These are phyloP conservation scores for Colletotrichum sp. DNA, from an alignment of 2,329 filamentous ascomycete genomes.

Conservation along the genomic window DNA sequence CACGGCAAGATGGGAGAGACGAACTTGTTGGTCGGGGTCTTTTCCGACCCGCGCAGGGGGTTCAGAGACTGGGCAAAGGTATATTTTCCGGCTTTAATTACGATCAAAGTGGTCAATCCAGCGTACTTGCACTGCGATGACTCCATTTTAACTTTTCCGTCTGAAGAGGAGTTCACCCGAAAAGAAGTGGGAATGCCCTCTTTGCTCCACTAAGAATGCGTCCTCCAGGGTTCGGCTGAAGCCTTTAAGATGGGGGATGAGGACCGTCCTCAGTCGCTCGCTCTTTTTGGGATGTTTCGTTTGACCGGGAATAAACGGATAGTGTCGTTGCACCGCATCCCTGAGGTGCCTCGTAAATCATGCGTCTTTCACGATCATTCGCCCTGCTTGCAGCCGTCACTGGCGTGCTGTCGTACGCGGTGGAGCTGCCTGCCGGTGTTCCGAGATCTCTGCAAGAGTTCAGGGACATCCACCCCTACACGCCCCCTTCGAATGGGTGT, in stretches of 20 bases:
- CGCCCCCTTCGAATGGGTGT: neutral
- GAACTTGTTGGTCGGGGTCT: neutral
- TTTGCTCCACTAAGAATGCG: neutral
- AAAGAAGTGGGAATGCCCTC: conserved; percentile 16
- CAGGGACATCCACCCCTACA: conserved; percentile 20
- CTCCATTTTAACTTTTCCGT: conserved; percentile 12
- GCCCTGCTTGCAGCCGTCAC: neutral
- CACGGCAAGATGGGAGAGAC: neutral
- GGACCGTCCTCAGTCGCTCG: neutral
- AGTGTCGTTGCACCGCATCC: conserved; percentile 8
- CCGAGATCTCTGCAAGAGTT: conserved; percentile 18
- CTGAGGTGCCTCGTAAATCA: neutral
- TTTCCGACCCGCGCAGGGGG: conserved; percentile 5
- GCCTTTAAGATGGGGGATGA: conserved; percentile 1
- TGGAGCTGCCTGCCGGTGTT: conserved; percentile 18
- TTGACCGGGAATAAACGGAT: neutral
- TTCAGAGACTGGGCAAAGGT: neutral
- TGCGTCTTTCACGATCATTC: conserved; percentile 1
- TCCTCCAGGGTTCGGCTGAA: neutral
- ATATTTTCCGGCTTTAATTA: conserved; percentile 1
- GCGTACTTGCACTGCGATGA: neutral
- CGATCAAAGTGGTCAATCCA: neutral
- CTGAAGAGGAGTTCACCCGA: conserved; percentile 4
- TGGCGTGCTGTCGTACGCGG: conserved; percentile 2
- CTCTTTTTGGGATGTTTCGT: neutral